phyloP scores from a whole-genome alignment of 78 protist genomes.

The Planoprotostelium fungivorum region DNA sequence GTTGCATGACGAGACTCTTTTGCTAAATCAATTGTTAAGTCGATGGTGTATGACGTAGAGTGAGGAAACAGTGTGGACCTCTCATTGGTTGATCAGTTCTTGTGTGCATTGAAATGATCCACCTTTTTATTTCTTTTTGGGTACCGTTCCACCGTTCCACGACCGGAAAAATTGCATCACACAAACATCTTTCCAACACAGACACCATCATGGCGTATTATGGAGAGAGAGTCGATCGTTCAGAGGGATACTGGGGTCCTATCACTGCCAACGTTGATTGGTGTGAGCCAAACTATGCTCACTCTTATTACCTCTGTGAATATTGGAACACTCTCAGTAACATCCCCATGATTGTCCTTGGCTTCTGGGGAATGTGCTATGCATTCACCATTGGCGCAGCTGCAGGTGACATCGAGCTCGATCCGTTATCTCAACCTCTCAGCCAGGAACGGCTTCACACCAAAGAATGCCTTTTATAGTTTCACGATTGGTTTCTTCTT shows the following conservation, averaged over 20 bases:
- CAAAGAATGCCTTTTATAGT: not conserved
- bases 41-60: too few relatives aligned
- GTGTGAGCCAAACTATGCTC: slow-evolving; percentile 47
- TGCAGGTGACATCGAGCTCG: not conserved
- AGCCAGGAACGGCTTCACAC: slow-evolving; percentile 4
- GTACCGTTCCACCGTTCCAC: too few relatives aligned
- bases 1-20: too few relatives aligned
- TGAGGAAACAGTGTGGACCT: too few relatives aligned
- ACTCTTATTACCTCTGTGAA: slow-evolving; percentile 40
- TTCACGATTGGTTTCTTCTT: slow-evolving; percentile 11
- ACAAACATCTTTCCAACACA: too few relatives aligned
- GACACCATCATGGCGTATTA: too few relatives aligned
- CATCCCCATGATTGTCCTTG: slow-evolving; percentile 16
- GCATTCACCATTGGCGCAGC: not conserved
- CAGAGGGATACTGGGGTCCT: slow-evolving; percentile 25
- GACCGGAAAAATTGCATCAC: too few relatives aligned
- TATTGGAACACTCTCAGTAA: slow-evolving; percentile 41
- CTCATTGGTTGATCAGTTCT: too few relatives aligned
- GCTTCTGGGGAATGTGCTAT: slow-evolving; percentile 34
- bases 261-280: slow-evolving; percentile 46
- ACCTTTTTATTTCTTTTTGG: too few relatives aligned
- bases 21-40: too few relatives aligned
- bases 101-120: too few relatives aligned
- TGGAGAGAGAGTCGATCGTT: too few relatives aligned
- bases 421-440: not conserved